Conservation (phyloP, 2,329 filamentous ascomycete species). For the Pyricularia sp. region DNA sequence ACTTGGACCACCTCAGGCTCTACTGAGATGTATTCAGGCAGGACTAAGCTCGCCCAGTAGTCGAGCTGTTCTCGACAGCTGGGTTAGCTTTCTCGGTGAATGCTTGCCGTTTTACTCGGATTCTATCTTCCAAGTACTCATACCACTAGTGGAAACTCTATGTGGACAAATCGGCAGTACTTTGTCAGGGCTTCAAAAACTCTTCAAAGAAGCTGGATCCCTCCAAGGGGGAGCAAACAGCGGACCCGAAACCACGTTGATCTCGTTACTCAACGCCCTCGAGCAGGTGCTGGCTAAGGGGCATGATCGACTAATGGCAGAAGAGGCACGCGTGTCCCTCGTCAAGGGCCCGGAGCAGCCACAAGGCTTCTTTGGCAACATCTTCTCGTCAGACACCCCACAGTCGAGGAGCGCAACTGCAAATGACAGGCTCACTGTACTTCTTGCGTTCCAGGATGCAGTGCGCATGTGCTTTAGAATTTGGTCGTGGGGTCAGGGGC, state of each 20-base stretch:
- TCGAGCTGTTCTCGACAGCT: constrained; percentile 72
- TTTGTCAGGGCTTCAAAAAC: constrained; percentile 56
- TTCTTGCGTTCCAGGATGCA: constrained; percentile 93
- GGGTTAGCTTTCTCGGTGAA: constrained; percentile 75
- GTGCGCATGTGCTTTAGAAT: constrained; percentile 85
- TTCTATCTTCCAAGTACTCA: constrained; percentile 76
- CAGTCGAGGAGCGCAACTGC: constrained; percentile 75
- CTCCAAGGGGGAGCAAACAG: constrained; percentile 2
- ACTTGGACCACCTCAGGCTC: constrained; percentile 47
- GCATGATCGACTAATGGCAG: constrained; percentile 67
- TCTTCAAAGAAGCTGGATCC: constrained; percentile 33
- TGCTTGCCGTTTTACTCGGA: constrained; percentile 74
- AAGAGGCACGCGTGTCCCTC: constrained; percentile 56
- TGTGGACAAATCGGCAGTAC: constrained; percentile 63
- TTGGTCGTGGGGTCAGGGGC: constrained; percentile 77
- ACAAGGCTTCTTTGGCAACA: constrained; percentile 84
- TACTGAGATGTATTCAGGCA: constrained; percentile 75
- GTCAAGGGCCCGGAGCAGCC: constrained; percentile 70
- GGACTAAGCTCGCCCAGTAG: constrained; percentile 66
- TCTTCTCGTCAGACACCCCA: constrained; percentile 67
- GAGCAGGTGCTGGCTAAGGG: constrained; percentile 81
- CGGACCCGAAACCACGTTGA: constrained; percentile 58
- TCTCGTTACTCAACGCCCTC: constrained; percentile 81
- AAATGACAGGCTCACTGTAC: constrained; percentile 83
- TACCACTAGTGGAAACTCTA: constrained; percentile 82